Conservation (phyloP, 1,284 basidiomycete species). For the Cyathus olla region DNA sequence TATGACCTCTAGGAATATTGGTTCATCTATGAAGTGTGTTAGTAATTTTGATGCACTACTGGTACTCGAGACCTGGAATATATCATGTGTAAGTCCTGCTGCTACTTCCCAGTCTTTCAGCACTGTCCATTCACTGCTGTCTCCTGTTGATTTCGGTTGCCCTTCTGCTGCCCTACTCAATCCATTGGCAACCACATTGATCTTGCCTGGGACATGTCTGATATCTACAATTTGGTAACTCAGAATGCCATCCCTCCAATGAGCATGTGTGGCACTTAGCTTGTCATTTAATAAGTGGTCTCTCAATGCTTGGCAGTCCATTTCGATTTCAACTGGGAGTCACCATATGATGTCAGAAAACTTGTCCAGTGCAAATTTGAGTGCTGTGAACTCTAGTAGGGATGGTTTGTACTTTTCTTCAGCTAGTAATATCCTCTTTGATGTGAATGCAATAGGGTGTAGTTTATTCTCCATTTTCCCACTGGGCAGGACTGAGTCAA, state of each 20-base stretch:
- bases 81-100: constrained; percentile 36
- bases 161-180: constrained; percentile 28
- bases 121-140: constrained; percentile 45
- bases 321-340: constrained; percentile 26
- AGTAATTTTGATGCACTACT: constrained; percentile 8
- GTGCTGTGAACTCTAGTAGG: constrained; percentile 42
- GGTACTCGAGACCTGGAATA: constrained; percentile 16
- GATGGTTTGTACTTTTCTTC: constrained; percentile 46
- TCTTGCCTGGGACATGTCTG: constrained; percentile 18
- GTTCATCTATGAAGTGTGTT: constrained; percentile 31
- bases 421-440: constrained; percentile 37
- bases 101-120: constrained; percentile 36
- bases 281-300: constrained; percentile 23
- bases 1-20: constrained; percentile 34
- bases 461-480: constrained; percentile 23
- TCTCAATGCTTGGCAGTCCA: constrained; percentile 25
- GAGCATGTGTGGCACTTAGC: constrained; percentile 28
- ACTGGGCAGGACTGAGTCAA: constrained; percentile 26
- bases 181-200: constrained; percentile 26
- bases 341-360: constrained; percentile 25
- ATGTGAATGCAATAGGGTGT: constrained; percentile 40
- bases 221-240: constrained; percentile 32
- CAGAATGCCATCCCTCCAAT: constrained; percentile 36
- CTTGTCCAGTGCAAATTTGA: constrained; percentile 33
- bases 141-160: constrained; percentile 16